Base-by-base conservation (phyloP, 1,284 basidiomycete species). In the Mrakiaceae sp. region DNA sequence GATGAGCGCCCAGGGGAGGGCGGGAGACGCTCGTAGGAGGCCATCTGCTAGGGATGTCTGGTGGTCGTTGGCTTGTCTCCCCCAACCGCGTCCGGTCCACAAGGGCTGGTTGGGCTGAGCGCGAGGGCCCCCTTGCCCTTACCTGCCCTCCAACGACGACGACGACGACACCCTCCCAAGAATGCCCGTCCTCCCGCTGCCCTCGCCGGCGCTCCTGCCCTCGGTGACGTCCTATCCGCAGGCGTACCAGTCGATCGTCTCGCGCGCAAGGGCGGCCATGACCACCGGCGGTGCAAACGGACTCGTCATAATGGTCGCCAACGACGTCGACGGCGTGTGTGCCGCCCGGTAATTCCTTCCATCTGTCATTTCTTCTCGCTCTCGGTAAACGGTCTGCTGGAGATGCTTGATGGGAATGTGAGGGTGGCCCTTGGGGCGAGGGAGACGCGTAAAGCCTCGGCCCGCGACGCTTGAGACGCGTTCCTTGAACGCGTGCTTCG, bases 271-370 rank as follows among this genome's bases (percentile, higher is more conserved):
- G 2, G 78, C 83, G 54, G 83, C 85, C 5, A 85, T 88, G 5
- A 88, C 87, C 0, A 85, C 51, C 27, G 60, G 57, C 14, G 64
- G 64, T 27, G 64, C 55, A 2, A 55, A 55, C 39, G 65, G 65
- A 2, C 62, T 94, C 60, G 83, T 91, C 69, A 82, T 96, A 64
- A 84, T 95, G 67, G 88, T 89, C 57, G 85, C 90, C 3, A 88
- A 90, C 10, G 89, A 94, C 72, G 88, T 94, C 57, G 92, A 96
- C 77, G 88, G 90, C 12, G 78, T 96, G 5, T 94, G 90, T 75
- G 92, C 91, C 5, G 84, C 88, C 4, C 82, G 64, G 64, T 66
- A 9, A 63, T 75, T 75, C 1, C 62, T 73, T 49, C 50, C 47
- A 59, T 47, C 59, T 40, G 14, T 10, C 42, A 11, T 52, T 12